Conservation (phyloP, 768 basidiomycete species). For the Russula earlei region DNA sequence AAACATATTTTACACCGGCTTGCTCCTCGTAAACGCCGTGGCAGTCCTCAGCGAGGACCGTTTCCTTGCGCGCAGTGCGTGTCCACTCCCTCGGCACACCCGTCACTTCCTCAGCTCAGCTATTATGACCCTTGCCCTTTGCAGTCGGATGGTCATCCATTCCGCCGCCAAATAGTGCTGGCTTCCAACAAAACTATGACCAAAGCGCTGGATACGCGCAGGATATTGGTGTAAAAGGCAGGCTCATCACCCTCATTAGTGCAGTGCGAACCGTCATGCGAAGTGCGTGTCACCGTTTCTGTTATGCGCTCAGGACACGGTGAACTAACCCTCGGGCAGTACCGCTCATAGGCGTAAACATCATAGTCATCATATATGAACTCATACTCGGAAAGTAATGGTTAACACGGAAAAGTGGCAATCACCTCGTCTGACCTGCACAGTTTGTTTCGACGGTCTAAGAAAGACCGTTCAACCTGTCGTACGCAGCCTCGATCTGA, state of each 20-base stretch:
- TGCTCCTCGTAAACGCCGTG: constrained; percentile 89
- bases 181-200: constrained; percentile 60
- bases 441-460: neutral
- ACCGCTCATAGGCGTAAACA: constrained; percentile 83
- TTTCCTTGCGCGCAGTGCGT: constrained; percentile 85
- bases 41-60: constrained; percentile 94
- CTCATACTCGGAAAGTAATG: constrained; percentile 50
- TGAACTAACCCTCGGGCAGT: constrained; percentile 42
- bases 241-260: constrained; percentile 85
- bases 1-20: constrained; percentile 71
- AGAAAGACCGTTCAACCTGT: constrained; percentile 41
- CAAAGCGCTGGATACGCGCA: constrained; percentile 58
- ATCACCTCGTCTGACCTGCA: neutral
- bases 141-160: constrained; percentile 85
- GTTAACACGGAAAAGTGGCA: neutral
- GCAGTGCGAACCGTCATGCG: constrained; percentile 96
- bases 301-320: constrained; percentile 4
- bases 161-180: constrained; percentile 48
- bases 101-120: constrained; percentile 15
- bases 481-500: constrained; percentile 69
- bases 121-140: constrained; percentile 16
- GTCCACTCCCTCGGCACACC: neutral
- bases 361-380: constrained; percentile 82
- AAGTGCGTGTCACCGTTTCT: constrained; percentile 49
- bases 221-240: constrained; percentile 68